Conservation (phyloP, 352 stramenopile genomes). For the Phytophthora sojae region DNA sequence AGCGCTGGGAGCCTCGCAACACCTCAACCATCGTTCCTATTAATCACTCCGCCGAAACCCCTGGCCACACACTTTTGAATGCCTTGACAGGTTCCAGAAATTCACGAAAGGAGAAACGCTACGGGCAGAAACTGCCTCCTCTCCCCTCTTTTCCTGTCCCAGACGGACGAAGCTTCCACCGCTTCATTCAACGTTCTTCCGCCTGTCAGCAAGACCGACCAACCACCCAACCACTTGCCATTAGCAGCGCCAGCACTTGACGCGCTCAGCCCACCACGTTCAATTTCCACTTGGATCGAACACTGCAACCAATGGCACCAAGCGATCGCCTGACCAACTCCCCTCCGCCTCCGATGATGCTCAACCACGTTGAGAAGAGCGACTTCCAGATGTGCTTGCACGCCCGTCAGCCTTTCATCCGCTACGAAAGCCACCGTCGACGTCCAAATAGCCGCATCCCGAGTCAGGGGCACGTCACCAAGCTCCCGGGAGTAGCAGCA, state of each 20-base stretch:
- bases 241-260: slow-evolving; percentile 1
- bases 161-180: background rate
- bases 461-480: slow-evolving; percentile 17
- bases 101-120: slow-evolving; percentile 22
- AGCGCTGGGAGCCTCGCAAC: slow-evolving; percentile 1
- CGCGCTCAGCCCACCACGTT: slow-evolving; percentile 5
- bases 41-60: slow-evolving; percentile 28
- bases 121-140: slow-evolving; percentile 26
- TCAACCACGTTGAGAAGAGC: background rate
- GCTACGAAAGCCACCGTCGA: slow-evolving; percentile 15
- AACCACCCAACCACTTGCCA: background rate
- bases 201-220: slow-evolving; percentile 1
- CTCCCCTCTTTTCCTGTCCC: slow-evolving; percentile 8
- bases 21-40: slow-evolving; percentile 18
- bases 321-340: slow-evolving; percentile 11
- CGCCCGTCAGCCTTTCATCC: slow-evolving; percentile 21
- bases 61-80: slow-evolving; percentile 12
- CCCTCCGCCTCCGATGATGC: background rate
- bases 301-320: slow-evolving; percentile 24
- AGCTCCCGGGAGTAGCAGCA: slow-evolving; percentile 33
- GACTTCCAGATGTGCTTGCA: slow-evolving; percentile 26
- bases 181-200: slow-evolving; percentile 36
- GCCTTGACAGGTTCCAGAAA: slow-evolving; percentile 30
- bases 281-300: slow-evolving; percentile 15
- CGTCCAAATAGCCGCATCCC: slow-evolving; percentile 15